These are phyloP conservation scores for Euptelea pleiosperma DNA, from an alignment of 164 flowering plant species.

Conservation along the genomic window DNA sequence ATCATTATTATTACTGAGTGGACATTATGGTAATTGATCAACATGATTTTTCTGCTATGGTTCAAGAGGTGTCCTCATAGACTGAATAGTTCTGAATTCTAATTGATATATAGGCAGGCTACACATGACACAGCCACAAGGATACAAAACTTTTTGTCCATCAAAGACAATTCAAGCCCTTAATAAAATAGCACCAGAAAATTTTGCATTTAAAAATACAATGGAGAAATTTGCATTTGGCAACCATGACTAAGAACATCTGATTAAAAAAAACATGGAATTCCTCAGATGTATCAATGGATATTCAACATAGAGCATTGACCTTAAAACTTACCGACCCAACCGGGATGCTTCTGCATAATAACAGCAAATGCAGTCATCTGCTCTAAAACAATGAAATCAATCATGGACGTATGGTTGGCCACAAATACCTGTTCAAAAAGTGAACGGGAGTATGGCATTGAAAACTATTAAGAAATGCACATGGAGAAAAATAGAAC, in stretches of 20 bases:
- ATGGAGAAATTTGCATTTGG: not conserved
- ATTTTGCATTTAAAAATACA: not conserved
- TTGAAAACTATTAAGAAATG: not conserved
- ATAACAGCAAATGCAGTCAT: slow-evolving; percentile 99
- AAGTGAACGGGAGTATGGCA: slow-evolving; percentile 4
- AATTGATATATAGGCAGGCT: not conserved
- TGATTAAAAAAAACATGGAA: not conserved
- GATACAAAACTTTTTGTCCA: not conserved
- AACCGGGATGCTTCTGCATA: slow-evolving; percentile 99
- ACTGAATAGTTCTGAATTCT: too few species aligned
- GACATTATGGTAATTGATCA: too few species aligned
- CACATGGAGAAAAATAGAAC: not conserved
- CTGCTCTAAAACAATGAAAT: slow-evolving; percentile 91
- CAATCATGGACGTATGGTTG: slow-evolving; percentile 99
- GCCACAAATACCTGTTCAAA: slow-evolving; percentile 87
- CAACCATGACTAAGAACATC: slow-evolving; percentile 2
- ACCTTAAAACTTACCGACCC: slow-evolving; percentile 83
- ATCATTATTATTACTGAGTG: too few species aligned
- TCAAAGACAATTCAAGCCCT: not conserved
- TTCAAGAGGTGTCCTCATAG: too few species aligned
- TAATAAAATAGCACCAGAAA: not conserved
- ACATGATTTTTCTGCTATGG: too few species aligned
- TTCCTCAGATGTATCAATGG: not conserved
- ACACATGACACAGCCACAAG: not conserved
- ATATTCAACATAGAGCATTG: not conserved